Evolutionary conservation across 2,329 filamentous ascomycete genomes (phyloP).

Genomic region (Paraphaeosphaeria sporulosa): DNA sequence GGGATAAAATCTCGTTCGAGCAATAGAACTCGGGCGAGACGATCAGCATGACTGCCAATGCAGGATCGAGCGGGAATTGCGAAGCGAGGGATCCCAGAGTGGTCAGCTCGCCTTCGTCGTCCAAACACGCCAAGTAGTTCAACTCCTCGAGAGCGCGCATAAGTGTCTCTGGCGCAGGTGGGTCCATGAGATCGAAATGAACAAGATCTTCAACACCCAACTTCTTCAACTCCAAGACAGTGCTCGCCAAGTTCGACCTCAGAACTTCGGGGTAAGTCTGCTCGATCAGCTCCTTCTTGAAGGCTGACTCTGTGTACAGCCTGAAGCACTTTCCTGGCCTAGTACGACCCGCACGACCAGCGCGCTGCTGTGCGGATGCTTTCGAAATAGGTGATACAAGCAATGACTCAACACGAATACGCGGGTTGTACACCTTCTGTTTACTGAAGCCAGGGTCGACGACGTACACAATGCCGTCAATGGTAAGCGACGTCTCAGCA

Average conservation of each 20-base stretch:
- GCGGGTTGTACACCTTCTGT: slow-evolving; percentile 98
- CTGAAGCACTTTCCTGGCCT: slow-evolving; percentile 98
- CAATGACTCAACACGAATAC: slow-evolving; percentile 93
- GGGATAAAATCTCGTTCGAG: slow-evolving; percentile 96
- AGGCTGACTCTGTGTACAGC: slow-evolving; percentile 91
- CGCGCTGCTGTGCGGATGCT: slow-evolving; percentile 94
- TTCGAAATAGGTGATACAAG: slow-evolving; percentile 98
- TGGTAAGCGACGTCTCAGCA: slow-evolving; percentile 95
- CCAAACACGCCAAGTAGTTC: slow-evolving; percentile 94
- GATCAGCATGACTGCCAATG: slow-evolving; percentile 96
- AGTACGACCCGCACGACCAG: slow-evolving; percentile 98
- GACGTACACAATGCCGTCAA: slow-evolving; percentile 98
- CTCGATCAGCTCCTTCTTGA: slow-evolving; percentile 97
- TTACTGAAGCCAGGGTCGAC: slow-evolving; percentile 99
- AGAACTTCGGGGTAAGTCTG: slow-evolving; percentile 97
- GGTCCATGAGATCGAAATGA: slow-evolving; percentile 99
- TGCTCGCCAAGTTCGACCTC: slow-evolving; percentile 91
- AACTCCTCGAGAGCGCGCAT: slow-evolving; percentile 98
- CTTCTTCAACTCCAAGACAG: slow-evolving; percentile 96
- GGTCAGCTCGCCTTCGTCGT: slow-evolving; percentile 95
- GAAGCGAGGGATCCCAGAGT: slow-evolving; percentile 85
- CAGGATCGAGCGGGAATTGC: slow-evolving; percentile 93
- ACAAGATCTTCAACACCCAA: slow-evolving; percentile 94
- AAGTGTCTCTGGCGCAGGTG: slow-evolving; percentile 94
- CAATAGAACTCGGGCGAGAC: slow-evolving; percentile 98